Percentiles rank a stretch among this genome's conserved stretches.
Conservation (phyloP, 495 filamentous ascomycete genomes). For the Neurospora sp. region DNA sequence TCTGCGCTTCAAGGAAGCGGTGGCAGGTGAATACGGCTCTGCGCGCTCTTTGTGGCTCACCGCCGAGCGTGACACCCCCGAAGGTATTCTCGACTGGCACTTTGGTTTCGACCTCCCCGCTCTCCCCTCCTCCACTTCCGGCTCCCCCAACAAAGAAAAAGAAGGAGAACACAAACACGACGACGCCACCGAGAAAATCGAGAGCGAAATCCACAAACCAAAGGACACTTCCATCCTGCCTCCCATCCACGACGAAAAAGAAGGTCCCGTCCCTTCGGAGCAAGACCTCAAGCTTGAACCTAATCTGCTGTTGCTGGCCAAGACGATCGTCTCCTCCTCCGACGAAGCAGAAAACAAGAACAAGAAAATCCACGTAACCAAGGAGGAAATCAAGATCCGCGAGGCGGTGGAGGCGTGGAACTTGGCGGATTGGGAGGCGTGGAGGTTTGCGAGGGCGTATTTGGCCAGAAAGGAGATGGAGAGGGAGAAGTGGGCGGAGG, state of each 20-base stretch:
- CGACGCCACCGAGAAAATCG: constrained; percentile 31
- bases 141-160: background rate
- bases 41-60: constrained; percentile 69
- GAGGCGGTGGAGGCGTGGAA: constrained; percentile 84
- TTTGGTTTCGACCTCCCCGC: constrained; percentile 76
- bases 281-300: constrained; percentile 46
- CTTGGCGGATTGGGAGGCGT: constrained; percentile 83
- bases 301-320: constrained; percentile 50
- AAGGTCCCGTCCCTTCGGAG: constrained; percentile 39
- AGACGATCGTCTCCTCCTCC: constrained; percentile 32
- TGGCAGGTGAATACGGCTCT: constrained; percentile 52
- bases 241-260: constrained; percentile 25
- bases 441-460: constrained; percentile 78
- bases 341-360: constrained; percentile 18
- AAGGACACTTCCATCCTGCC: constrained; percentile 25
- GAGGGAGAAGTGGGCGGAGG: constrained; percentile 57
- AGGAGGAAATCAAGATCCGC: constrained; percentile 32
- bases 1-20: constrained; percentile 67
- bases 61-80: constrained; percentile 53
- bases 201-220: constrained; percentile 37
- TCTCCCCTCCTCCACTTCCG: constrained; percentile 2
- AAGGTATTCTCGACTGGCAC: constrained; percentile 67
- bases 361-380: constrained; percentile 7
- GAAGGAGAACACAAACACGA: background rate
- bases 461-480: constrained; percentile 48